phyloP scores from a whole-genome alignment of 2,329 filamentous ascomycete genomes.

The Talaromyces rugulosus region DNA sequence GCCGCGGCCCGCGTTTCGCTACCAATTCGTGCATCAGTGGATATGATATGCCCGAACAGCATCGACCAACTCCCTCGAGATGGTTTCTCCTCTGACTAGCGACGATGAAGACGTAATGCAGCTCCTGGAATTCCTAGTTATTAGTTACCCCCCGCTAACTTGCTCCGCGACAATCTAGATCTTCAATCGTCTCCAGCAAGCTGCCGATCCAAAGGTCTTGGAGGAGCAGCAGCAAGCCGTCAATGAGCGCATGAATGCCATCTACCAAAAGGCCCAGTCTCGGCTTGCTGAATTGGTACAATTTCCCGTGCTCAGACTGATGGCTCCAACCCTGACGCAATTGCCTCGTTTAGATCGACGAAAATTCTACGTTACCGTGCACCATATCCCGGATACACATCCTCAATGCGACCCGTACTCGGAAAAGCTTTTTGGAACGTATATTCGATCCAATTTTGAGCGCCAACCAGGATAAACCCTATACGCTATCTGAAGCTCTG shows the following conservation, averaged over 20 bases:
- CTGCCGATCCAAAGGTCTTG: conserved; percentile 55
- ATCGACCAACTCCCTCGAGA: conserved; percentile 26
- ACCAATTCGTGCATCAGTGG: background rate
- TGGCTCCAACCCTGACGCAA: background rate
- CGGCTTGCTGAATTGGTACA: conserved; percentile 63
- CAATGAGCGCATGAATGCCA: conserved; percentile 54
- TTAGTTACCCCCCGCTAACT: background rate
- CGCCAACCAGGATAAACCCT: conserved; percentile 61
- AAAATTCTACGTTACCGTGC: conserved; percentile 82
- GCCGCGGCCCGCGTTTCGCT: background rate
- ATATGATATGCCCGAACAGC: background rate
- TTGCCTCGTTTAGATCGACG: conserved; percentile 55
- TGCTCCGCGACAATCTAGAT: conserved; percentile 21
- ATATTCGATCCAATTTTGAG: conserved; percentile 74
- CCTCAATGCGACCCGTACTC: conserved; percentile 77
- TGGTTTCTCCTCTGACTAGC: conserved; percentile 39
- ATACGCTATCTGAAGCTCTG: conserved; percentile 77
- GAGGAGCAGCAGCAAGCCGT: conserved; percentile 59
- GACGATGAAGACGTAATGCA: conserved; percentile 38
- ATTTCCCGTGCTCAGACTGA: background rate
- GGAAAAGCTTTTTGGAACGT: conserved; percentile 74
- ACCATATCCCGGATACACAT: conserved; percentile 82
- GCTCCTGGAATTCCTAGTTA: background rate
- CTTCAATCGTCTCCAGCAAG: conserved; percentile 41
- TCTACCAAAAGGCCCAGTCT: conserved; percentile 60